Conservation (phyloP, 2,329 filamentous ascomycete genomes). For the Neonectria sp. region DNA sequence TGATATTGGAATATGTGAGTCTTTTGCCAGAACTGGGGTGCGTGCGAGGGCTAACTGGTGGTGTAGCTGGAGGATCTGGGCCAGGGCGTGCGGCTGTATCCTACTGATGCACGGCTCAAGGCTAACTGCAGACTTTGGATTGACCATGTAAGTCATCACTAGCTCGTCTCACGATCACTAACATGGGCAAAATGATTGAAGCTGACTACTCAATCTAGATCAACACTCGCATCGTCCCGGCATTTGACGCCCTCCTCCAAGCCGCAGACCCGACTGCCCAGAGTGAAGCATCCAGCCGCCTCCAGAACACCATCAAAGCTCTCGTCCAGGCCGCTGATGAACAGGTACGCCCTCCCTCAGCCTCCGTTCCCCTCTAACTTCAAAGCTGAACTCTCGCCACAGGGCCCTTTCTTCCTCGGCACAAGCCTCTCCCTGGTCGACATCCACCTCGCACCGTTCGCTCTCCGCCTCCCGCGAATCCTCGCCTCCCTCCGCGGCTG, state of each 20-base stretch:
- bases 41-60: neutral
- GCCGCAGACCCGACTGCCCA: conserved; percentile 74
- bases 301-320: conserved; percentile 74
- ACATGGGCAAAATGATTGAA: neutral
- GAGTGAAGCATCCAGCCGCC: conserved; percentile 69
- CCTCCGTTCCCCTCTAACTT: neutral
- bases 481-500: conserved; percentile 76
- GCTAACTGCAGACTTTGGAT: conserved; percentile 86
- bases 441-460: conserved; percentile 82
- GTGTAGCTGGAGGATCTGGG: conserved; percentile 81
- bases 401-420: conserved; percentile 79
- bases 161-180: neutral
- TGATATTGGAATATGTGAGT: conserved; percentile 87
- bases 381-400: neutral
- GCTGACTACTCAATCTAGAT: conserved; percentile 62
- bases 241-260: conserved; percentile 82
- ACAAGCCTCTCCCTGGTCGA: conserved; percentile 75
- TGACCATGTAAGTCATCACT: conserved; percentile 74
- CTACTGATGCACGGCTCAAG: conserved; percentile 74
- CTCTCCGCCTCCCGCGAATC: conserved; percentile 77
- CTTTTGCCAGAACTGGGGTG: neutral
- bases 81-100: conserved; percentile 73
- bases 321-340: conserved; percentile 65
- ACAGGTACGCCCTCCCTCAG: conserved; percentile 47
- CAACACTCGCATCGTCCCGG: conserved; percentile 81